A percentile compares a stretch with the other conserved stretches of the same genome.
Conservation (phyloP, 768 basidiomycete species). For the Lactarius sp. region DNA sequence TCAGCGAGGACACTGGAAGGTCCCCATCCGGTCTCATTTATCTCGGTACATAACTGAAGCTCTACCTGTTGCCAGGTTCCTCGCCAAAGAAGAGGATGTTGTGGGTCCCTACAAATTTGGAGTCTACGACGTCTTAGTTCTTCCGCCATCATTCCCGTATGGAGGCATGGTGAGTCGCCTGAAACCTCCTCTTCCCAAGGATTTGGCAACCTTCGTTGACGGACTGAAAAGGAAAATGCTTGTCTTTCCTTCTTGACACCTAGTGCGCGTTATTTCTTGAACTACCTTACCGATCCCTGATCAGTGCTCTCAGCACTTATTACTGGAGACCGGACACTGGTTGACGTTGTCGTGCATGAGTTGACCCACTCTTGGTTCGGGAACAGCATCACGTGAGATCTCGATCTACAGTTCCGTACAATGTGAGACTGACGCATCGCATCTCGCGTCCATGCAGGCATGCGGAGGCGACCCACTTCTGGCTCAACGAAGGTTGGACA, state of each 20-base stretch:
- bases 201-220: conserved; percentile 12
- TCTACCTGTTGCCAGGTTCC: conserved; percentile 46
- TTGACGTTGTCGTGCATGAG: conserved; percentile 88
- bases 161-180: conserved; percentile 68
- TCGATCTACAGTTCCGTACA: too few relatives aligned
- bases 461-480: conserved; percentile 73
- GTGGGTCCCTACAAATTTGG: conserved; percentile 76
- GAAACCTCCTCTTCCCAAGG: not conserved
- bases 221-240: conserved; percentile 65
- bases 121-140: conserved; percentile 83
- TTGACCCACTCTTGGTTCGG: conserved; percentile 87
- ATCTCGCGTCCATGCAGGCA: conserved; percentile 37
- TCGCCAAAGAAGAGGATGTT: conserved; percentile 70
- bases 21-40: conserved; percentile 31
- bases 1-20: conserved; percentile 79
- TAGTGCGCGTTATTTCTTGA: conserved; percentile 42
- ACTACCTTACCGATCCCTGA: conserved; percentile 3
- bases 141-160: conserved; percentile 91
- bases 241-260: conserved; percentile 87
- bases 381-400: conserved; percentile 72
- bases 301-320: conserved; percentile 52
- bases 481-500: conserved; percentile 93
- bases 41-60: not conserved
- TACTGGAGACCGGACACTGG: conserved; percentile 79
- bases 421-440: not conserved